Percentiles rank a stretch among this genome's conserved stretches.
Evolutionary conservation across 441 rosid species (phyloP).

Genomic region (Codiaeum variegatum): DNA sequence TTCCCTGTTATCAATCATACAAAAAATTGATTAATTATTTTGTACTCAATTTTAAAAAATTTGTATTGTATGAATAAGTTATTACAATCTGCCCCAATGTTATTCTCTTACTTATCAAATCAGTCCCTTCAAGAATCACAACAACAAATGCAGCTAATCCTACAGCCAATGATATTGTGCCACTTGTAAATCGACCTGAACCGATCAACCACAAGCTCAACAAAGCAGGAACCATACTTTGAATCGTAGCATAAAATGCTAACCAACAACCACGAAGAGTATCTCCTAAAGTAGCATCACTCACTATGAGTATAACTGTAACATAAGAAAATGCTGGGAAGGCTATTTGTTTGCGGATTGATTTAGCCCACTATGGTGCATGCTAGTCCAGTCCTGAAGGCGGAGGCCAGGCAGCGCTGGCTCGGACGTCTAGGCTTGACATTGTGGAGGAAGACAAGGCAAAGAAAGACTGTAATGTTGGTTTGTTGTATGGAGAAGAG

Average conservation of each 20-base stretch:
- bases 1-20: constrained; percentile 41
- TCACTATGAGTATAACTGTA: constrained; percentile 42
- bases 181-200: constrained; percentile 48
- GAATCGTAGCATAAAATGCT: constrained; percentile 66
- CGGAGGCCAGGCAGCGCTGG: constrained; percentile 46
- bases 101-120: constrained; percentile 58
- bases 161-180: constrained; percentile 55
- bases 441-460: constrained; percentile 7
- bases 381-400: constrained; percentile 64
- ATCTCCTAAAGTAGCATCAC: constrained; percentile 80
- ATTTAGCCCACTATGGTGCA: constrained; percentile 53
- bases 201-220: constrained; percentile 60
- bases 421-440: constrained; percentile 14
- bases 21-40: neutral
- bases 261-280: constrained; percentile 68
- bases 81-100: constrained; percentile 79
- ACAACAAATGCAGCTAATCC: constrained; percentile 59
- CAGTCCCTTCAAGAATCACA: constrained; percentile 54
- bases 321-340: constrained; percentile 75
- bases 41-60: too few species aligned
- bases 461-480: neutral
- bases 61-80: constrained; percentile 23
- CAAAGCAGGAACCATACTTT: constrained; percentile 64
- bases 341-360: constrained; percentile 36
- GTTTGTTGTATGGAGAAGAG: neutral